phyloP scores from a whole-genome alignment of 176 grass and related monocot genomes.

The Pontederia crassipes region DNA sequence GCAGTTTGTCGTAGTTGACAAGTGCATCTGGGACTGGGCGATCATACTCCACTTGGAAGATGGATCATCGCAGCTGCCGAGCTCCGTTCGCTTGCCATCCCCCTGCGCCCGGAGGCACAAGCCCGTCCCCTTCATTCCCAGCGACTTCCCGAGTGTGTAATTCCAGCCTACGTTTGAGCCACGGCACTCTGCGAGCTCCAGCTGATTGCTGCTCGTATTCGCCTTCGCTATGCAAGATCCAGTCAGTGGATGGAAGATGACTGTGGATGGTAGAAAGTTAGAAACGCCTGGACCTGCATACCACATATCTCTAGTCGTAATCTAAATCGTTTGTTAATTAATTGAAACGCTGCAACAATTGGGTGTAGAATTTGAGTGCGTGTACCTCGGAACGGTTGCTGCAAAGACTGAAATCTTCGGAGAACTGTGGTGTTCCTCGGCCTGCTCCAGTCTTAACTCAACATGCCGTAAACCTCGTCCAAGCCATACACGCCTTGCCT shows the following conservation, averaged over 20 bases:
- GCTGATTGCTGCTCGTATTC: constrained; percentile 14
- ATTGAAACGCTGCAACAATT: background rate
- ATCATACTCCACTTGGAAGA: constrained; percentile 40
- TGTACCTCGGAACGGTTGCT: constrained; percentile 5
- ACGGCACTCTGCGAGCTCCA: constrained; percentile 50
- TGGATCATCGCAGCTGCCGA: constrained; percentile 40
- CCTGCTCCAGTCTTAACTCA: constrained; percentile 4
- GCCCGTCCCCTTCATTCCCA: constrained; percentile 17
- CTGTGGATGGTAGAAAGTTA: constrained; percentile 38
- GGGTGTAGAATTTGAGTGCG: too few relatives aligned
- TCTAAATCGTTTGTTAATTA: background rate
- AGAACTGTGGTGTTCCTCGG: background rate
- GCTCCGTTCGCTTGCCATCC: constrained; percentile 19
- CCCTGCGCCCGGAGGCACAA: constrained; percentile 40
- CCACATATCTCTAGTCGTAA: background rate
- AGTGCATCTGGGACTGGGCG: constrained; percentile 62
- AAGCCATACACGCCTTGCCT: constrained; percentile 1
- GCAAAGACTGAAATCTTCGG: constrained; percentile 1
- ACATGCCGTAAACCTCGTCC: constrained; percentile 5
- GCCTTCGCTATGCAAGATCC: constrained; percentile 57
- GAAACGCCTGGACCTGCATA: constrained; percentile 63
- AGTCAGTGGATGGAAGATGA: constrained; percentile 68
- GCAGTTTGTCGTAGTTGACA: constrained; percentile 23
- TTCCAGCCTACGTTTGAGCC: constrained; percentile 52
- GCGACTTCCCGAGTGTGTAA: constrained; percentile 13